Conservation (phyloP, 306 rosid genomes). For the Pyrus betulifolia region DNA sequence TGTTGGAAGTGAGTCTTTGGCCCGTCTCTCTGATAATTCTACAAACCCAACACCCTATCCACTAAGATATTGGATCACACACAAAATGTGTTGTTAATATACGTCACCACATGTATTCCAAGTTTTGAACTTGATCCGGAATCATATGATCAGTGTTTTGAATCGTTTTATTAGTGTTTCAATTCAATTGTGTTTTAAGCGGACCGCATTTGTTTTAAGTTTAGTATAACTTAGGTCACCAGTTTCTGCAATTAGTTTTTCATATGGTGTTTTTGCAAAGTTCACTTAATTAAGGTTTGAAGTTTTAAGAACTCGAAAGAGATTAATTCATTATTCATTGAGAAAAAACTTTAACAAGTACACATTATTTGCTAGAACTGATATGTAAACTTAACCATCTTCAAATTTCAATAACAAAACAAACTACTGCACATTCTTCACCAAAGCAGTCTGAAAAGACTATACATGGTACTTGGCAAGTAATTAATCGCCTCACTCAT, state of each 20-base stretch:
- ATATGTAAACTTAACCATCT: neutral
- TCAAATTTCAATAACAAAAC: neutral
- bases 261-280: neutral
- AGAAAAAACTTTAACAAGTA: conserved; percentile 9
- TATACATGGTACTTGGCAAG: neutral
- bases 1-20: too few species aligned
- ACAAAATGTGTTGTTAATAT: neutral
- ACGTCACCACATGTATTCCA: neutral
- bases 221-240: neutral
- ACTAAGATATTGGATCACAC: too few species aligned
- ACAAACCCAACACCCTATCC: too few species aligned
- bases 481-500: conserved; percentile 40
- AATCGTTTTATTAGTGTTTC: neutral
- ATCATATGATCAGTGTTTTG: neutral
- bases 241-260: neutral
- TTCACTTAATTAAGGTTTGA: neutral
- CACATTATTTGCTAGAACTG: conserved; percentile 24
- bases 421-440: neutral
- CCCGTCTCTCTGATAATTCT: too few species aligned
- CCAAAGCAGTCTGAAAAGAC: neutral
- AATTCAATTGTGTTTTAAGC: neutral
- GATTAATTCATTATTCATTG: neutral
- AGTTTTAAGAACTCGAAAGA: neutral
- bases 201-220: neutral
- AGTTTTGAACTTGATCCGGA: neutral